phyloP scores from a whole-genome alignment of 176 grass and related monocot genomes.

The Bolboschoenus planiculmis region DNA sequence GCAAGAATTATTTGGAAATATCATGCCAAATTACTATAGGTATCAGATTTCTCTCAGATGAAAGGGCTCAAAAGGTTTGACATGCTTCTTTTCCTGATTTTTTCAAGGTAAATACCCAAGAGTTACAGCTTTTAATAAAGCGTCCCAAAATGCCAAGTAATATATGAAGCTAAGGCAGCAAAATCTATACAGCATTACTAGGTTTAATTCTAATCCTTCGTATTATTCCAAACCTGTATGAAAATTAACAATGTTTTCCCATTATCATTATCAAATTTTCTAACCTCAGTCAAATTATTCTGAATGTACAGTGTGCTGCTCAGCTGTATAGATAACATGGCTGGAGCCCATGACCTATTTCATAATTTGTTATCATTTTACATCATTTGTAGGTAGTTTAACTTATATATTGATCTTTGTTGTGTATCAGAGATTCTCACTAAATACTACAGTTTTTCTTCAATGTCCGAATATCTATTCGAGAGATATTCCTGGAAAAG shows the following conservation, averaged over 20 bases:
- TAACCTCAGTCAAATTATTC: not conserved
- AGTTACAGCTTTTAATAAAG: not conserved
- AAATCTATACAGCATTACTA: not conserved
- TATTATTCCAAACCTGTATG: not conserved
- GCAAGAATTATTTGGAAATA: not conserved
- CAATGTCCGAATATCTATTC: not conserved
- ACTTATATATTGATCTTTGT: not conserved
- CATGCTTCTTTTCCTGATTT: not conserved
- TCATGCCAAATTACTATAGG: not conserved
- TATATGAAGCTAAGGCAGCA: not conserved
- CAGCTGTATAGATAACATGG: not conserved
- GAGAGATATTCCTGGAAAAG: not conserved
- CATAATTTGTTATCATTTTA: not conserved
- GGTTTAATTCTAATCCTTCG: not conserved
- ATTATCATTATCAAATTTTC: not conserved
- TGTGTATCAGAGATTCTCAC: not conserved
- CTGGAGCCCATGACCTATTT: not conserved
- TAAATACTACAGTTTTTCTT: not conserved
- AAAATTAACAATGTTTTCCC: not conserved
- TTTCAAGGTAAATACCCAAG: not conserved
- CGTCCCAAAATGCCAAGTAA: not conserved
- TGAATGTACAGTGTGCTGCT: not conserved
- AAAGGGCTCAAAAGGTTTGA: not conserved
- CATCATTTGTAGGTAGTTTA: not conserved
- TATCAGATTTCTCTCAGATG: not conserved